Conservation (phyloP, 768 basidiomycete species). For the Pisolithus orientalis region DNA sequence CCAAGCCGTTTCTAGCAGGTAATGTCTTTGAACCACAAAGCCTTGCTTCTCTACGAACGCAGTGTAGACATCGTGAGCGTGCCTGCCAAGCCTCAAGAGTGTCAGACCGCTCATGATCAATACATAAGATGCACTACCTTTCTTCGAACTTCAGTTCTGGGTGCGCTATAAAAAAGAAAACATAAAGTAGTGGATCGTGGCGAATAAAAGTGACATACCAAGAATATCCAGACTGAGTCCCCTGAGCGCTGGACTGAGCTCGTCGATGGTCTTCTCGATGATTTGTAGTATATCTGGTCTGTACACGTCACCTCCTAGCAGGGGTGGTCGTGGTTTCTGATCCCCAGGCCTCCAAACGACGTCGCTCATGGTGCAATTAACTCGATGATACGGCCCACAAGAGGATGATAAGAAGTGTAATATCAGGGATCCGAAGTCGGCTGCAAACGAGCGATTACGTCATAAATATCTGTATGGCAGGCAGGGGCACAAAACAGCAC, state of each 20-base stretch:
- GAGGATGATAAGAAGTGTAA: too few species aligned
- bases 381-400: too few species aligned
- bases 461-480: too few species aligned
- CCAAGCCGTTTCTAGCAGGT: conserved; percentile 34
- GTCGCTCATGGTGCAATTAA: conserved; percentile 2
- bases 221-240: conserved; percentile 67
- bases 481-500: too few species aligned
- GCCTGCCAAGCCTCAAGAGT: conserved; percentile 28
- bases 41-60: conserved; percentile 60
- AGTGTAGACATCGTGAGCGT: conserved; percentile 68
- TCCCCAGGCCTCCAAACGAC: conserved; percentile 39
- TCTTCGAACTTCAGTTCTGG: conserved; percentile 37
- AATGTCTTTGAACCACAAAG: conserved; percentile 56
- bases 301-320: conserved; percentile 33
- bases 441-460: too few species aligned
- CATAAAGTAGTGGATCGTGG: neutral
- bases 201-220: conserved; percentile 30
- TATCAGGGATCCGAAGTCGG: too few species aligned
- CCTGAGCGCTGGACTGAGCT: conserved; percentile 49
- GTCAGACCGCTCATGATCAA: neutral
- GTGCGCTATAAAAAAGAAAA: conserved; percentile 39
- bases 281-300: conserved; percentile 52
- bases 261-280: conserved; percentile 51
- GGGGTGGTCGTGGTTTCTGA: conserved; percentile 16
- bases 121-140: conserved; percentile 3